Base-by-base conservation (phyloP, 768 basidiomycete genomes). In the Rubroboletus pulcherrimus region DNA sequence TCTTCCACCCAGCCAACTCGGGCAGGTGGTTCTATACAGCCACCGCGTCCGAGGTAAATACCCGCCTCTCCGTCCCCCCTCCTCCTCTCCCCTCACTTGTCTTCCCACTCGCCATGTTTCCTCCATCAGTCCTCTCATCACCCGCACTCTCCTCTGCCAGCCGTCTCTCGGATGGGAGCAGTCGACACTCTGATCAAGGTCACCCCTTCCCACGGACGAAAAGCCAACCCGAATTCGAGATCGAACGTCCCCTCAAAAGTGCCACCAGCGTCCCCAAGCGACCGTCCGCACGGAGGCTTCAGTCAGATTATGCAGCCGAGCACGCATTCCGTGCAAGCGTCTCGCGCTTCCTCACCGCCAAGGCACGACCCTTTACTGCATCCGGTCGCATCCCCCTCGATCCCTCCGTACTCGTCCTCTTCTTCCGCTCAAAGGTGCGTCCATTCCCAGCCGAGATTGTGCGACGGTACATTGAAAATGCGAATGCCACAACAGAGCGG, bases 371-470 rank as follows among this genome's bases (percentile, higher is more conserved):
- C 41, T 88, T 86, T 67, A 78, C 83, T 1, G 78, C 84, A 12
- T 81, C 80, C 11, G 89, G 90, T 1, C 77, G 84, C 33, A 85
- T 91, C 45, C 85, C 85, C 7, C 72, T 89, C 39, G 87, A 90
- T 70, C 81, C 85, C 17, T 77, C 82, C 4, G 80, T 81, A 56
- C 73, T 90, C 37, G 80, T 83, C 12, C 72, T 92, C 51, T 91
- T 91, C 75, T 92, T 92, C 75, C 79, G 89, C 21, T 83, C 87
- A 39, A 87, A 87, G 81, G 90, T 85, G 59, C 40, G 78, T 68
- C 21, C 24, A 31, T 34, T 34, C 29, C 34, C 17, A 21, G 2
- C 11, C 21, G 41, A 5, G 17, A 12, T 14, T 1, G 30, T 29
- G 12, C 10, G 44, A 38, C 49, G 7, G 11, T 37, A 33, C 8